A percentile compares a stretch with the other conserved stretches of the same genome.
These are phyloP conservation scores for barrel medic (Medicago truncatula) DNA, from an alignment of 306 rosid species.

Conservation along the genomic window MtrunA17r5.0-ANR NC_053048.1:46155501-46156000, in stretches of 20 bases:
- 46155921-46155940: conserved; percentile 18
- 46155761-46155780: conserved; percentile 21
- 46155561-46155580: conserved; percentile 37
- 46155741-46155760: conserved; percentile 29
- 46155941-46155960: conserved; percentile 18
- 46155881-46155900: not conserved
- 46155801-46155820: too few species aligned
- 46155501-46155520: conserved; percentile 44
- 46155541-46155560: conserved; percentile 60
- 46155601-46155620: conserved; percentile 41
- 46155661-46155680: conserved; percentile 25
- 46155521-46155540: conserved; percentile 48
- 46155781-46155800: not conserved
- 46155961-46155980: conserved; percentile 16
- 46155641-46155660: conserved; percentile 37
- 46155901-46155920: conserved; percentile 32
- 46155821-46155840: too few species aligned
- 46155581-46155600: conserved; percentile 30
- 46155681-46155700: conserved; percentile 22
- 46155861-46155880: not conserved
- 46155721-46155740: conserved; percentile 24
- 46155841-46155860: conserved; percentile 9
- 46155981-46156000: not conserved
- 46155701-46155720: conserved; percentile 24
- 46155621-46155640: conserved; percentile 24